phyloP scores from a whole-genome alignment of 1,284 basidiomycete species.

The Xerocomus minutiporus region DNA sequence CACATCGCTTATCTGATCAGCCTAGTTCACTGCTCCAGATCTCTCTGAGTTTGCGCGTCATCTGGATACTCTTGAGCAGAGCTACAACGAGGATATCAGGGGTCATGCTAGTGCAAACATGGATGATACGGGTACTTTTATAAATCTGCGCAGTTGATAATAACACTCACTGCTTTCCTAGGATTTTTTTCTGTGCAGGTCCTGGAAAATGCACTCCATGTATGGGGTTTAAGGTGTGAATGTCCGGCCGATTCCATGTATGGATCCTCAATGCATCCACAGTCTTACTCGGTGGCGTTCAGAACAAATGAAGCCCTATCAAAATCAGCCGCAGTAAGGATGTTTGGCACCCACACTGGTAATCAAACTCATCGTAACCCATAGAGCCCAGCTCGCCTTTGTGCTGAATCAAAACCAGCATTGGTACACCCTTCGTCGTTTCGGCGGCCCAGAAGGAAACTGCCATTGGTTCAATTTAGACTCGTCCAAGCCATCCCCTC shows the following conservation, averaged over 20 bases:
- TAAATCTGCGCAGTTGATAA: background rate
- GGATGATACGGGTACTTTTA: slow-evolving; percentile 71
- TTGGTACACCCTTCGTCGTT: slow-evolving; percentile 86
- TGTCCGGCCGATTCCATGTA: slow-evolving; percentile 4
- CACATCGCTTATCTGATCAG: slow-evolving; percentile 17
- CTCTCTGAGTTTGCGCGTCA: slow-evolving; percentile 75
- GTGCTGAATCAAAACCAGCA: slow-evolving; percentile 85
- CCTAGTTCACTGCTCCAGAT: slow-evolving; percentile 80
- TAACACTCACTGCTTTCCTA: slow-evolving; percentile 22
- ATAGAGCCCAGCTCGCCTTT: slow-evolving; percentile 79
- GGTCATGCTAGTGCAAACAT: slow-evolving; percentile 67
- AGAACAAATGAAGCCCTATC: slow-evolving; percentile 74
- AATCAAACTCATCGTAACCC: slow-evolving; percentile 11
- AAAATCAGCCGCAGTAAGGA: slow-evolving; percentile 73
- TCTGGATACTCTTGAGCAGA: slow-evolving; percentile 62
- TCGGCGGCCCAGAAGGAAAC: slow-evolving; percentile 53
- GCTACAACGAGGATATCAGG: slow-evolving; percentile 46
- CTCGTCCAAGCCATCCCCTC: slow-evolving; percentile 66
- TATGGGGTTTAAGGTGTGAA: slow-evolving; percentile 74
- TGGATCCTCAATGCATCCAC: slow-evolving; percentile 9
- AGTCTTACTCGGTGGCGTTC: slow-evolving; percentile 81
- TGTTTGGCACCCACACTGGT: slow-evolving; percentile 5
- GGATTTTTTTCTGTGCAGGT: slow-evolving; percentile 89
- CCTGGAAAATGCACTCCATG: slow-evolving; percentile 72
- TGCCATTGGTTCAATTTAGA: slow-evolving; percentile 92